These are phyloP conservation scores for Colletotrichum tabaci DNA, from an alignment of 2,329 filamentous ascomycete genomes.

Conservation along the genomic window DNA sequence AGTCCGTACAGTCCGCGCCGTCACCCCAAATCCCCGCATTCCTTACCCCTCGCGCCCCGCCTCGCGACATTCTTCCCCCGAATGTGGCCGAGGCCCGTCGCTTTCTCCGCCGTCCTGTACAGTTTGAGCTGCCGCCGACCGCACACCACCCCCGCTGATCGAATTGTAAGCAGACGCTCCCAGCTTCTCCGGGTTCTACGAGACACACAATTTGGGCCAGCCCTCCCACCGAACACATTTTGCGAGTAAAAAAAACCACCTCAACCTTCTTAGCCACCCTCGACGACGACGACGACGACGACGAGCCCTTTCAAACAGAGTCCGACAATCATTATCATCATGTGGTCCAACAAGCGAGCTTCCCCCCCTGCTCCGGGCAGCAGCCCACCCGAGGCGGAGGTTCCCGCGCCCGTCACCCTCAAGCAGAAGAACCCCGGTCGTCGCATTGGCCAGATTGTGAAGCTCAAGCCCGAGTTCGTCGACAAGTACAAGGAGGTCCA, in stretches of 20 bases:
- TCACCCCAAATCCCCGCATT: constrained; percentile 36
- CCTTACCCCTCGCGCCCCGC: constrained; percentile 38
- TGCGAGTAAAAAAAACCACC: constrained; percentile 8
- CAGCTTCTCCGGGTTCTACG: constrained; percentile 27
- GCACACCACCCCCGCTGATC: constrained; percentile 28
- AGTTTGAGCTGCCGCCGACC: neutral
- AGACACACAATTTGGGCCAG: constrained; percentile 22
- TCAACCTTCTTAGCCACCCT: neutral
- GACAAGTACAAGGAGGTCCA: constrained; percentile 82
- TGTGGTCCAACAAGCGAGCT: constrained; percentile 40
- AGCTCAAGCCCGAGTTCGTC: constrained; percentile 76
- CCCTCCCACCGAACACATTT: constrained; percentile 33
- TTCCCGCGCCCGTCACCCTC: constrained; percentile 23
- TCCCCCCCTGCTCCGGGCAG: constrained; percentile 27
- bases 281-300: constrained; percentile 16
- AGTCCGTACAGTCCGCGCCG: neutral
- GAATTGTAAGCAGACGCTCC: constrained; percentile 34
- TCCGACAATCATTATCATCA: constrained; percentile 1
- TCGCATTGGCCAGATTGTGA: constrained; percentile 80
- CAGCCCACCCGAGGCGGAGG: constrained; percentile 36
- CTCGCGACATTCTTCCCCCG: constrained; percentile 41
- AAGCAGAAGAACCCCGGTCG: constrained; percentile 60
- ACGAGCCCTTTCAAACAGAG: constrained; percentile 5
- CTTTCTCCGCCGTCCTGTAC: constrained; percentile 14
- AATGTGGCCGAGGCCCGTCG: constrained; percentile 25